Base-by-base conservation (phyloP, 2,329 filamentous ascomycete genomes). In the Botryosphaeria agaves region DNA sequence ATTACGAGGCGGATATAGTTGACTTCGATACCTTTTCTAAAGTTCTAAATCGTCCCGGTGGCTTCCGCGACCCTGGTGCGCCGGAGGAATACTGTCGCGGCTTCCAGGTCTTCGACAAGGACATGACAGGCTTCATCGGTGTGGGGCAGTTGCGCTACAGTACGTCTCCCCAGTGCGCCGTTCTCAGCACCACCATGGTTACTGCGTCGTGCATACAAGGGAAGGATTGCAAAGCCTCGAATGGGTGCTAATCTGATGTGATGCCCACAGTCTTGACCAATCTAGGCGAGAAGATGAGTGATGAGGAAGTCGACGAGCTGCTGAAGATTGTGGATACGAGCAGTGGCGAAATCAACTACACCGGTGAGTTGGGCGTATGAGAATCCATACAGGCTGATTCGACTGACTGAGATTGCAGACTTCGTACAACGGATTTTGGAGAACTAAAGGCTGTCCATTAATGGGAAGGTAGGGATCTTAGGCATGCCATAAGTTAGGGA, bases 21-120 rank as follows among this genome's bases (percentile, higher is more conserved):
- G 89, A 95, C 59, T 98, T 95, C 55, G 87, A 95, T 55, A 81
- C 84, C 41, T 98, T 98, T 66, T 75, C 80, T 57, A 89, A 89
- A 59, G 76, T 95, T 46, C 81, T 98, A 40, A 95, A 95, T 71
- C 80, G 89, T 40, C 89, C 89, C 20, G 85, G 85, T 52, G 89
- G 89, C 47, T 98, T 98, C 78, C 84, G 89, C 54, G 89, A 95
- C 48, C 85, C 89, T 2, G 89, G 89, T 53, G 85, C 94, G 61
- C 87, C 89, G 24, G 87, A 95, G 51, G 87, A 95, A 57, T 98
- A 98, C 62, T 93, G 87, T 59, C 81, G 87, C 38, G 89, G 89
- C 33, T 98, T 98, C 66, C 89, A 98, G 59, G 89, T 98, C 32
- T 98, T 98, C 48, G 89, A 98, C 62, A 98, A 98, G 62, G 89